Percentiles rank a stretch among this genome's conserved stretches.
Evolutionary conservation across 768 basidiomycete genomes (phyloP).

Genomic region (Collybia mongolica): DNA sequence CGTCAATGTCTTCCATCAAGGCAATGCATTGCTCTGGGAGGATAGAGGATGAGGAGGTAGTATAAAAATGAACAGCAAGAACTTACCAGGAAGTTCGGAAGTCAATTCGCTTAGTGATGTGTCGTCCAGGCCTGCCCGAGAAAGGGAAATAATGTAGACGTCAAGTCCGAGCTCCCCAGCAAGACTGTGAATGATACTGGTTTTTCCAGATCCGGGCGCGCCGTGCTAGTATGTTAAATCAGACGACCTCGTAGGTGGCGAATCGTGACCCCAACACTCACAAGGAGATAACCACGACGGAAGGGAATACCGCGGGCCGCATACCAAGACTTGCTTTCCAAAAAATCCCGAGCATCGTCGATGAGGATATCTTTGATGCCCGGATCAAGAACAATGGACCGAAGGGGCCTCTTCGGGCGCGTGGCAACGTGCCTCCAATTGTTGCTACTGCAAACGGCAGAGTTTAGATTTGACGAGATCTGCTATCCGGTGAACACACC

Average conservation of each 20-base stretch:
- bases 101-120: slow-evolving; percentile 55
- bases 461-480: not conserved
- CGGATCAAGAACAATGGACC: slow-evolving; percentile 69
- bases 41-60: slow-evolving; percentile 2
- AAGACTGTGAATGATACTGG: slow-evolving; percentile 71
- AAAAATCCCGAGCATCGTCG: slow-evolving; percentile 70
- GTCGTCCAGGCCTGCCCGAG: slow-evolving; percentile 64
- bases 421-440: slow-evolving; percentile 56
- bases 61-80: not conserved
- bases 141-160: slow-evolving; percentile 72
- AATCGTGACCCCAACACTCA: slow-evolving; percentile 10
- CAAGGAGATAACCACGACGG: slow-evolving; percentile 72
- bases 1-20: slow-evolving; percentile 85
- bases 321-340: slow-evolving; percentile 72
- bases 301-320: slow-evolving; percentile 76
- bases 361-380: slow-evolving; percentile 65
- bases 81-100: slow-evolving; percentile 53
- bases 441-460: slow-evolving; percentile 18
- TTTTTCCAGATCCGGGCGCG: slow-evolving; percentile 77
- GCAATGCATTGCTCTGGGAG: slow-evolving; percentile 58
- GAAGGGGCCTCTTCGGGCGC: slow-evolving; percentile 62
- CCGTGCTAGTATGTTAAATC: slow-evolving; percentile 46
- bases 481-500: slow-evolving; percentile 15
- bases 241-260: not conserved
- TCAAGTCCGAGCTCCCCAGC: slow-evolving; percentile 78